Base-by-base conservation (phyloP, 148 eudicot species). In the Talinum fruticosum region DNA sequence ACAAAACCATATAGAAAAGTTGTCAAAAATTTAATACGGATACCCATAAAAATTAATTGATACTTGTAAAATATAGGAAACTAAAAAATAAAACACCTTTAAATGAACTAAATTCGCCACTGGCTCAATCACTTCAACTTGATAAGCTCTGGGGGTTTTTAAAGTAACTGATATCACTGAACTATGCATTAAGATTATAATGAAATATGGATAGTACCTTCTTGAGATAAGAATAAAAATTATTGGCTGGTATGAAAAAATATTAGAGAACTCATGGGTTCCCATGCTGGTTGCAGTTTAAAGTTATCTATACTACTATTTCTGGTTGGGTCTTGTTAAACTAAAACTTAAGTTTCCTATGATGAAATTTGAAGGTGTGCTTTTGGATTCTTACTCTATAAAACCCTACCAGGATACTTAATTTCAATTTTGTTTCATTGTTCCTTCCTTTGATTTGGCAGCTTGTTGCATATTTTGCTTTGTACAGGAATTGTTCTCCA, bases 401-500 rank as follows among this genome's bases (percentile, higher is more conserved):
- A 44, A 23, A 37, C 10, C 15, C 37, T 28, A 45, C 19, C 73
- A n/a, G 18, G 30, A 14, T 44, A 24, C 33, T 26, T 10, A 62
- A 62, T 62, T 12, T 62, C 66, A 18, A 24, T n/a, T 74, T 74
- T 71, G 61, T 33, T 62, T 57, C 65, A 18, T 38, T 29, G 69
- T 32, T 57, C 57, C 32, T 71, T 24, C 18, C 30, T 51, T 64
- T 62, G 24, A 77, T 82, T 62, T 61, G 41, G 38, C 73, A 37
- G 66, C 35, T 72, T 62, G 30, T 74, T 64, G 29, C 66, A 26
- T 23, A 10, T 62, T 26, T 62, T 62, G 29, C 54, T 72, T 68
- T 82, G 24, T 79, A 82, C 99, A 95, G 99, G 87, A 85, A 69
- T 76, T 95, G 80, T 82, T 95, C 77, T 83, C 15, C 79, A 86